These are phyloP conservation scores for Ligustrum vulgare DNA, from an alignment of 257 asterid genomes.

Conservation along the genomic window DNA sequence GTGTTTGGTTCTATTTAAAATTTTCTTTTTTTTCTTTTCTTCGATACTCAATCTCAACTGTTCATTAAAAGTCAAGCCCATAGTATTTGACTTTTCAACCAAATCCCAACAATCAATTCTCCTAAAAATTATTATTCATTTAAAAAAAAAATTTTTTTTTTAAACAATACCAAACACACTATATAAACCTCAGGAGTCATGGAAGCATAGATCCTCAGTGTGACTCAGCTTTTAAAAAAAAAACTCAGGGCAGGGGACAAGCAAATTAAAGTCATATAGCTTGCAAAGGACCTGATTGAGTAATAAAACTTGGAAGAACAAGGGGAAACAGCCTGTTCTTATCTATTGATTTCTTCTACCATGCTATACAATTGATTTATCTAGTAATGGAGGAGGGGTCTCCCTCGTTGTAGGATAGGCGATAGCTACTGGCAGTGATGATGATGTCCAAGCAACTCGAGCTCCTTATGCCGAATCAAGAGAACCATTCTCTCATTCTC, in stretches of 20 bases:
- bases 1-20: no score
- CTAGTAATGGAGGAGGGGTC: background rate
- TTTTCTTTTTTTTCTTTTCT: no score
- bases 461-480: slow-evolving; percentile 50
- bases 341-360: background rate
- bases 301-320: background rate
- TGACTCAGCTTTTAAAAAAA: background rate
- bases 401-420: background rate
- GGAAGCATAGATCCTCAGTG: background rate
- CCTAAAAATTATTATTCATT: no score
- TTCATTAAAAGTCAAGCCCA: no score
- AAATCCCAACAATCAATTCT: no score
- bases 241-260: background rate
- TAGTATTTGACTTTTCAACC: no score
- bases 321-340: background rate
- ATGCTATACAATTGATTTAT: background rate
- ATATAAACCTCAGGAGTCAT: background rate
- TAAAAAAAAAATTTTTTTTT: no score
- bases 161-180: no score
- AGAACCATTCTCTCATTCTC: slow-evolving; percentile 84
- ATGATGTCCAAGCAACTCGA: slow-evolving; percentile 41
- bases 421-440: slow-evolving; percentile 5
- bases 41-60: no score
- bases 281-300: background rate
- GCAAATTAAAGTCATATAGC: background rate